Evolutionary conservation across 352 stramenopile genomes (phyloP), one percentile per base, ranked within the genome.

Genomic region (Albugo candida): DNA sequence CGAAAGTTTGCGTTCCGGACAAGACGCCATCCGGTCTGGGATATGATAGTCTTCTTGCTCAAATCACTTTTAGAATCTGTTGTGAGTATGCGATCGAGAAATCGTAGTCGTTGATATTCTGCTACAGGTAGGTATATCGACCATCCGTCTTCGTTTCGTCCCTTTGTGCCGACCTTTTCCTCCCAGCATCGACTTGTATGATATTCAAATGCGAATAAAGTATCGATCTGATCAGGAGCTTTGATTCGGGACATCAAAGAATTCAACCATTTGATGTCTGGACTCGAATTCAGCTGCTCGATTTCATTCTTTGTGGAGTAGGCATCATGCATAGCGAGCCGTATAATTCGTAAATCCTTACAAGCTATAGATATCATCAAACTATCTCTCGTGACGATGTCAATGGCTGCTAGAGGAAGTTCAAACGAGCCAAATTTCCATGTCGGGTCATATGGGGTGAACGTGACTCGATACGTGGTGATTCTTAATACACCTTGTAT

Each of bases 401-500:
- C 72, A 24, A 92, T 80, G 1, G 79, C 65, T 8, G 79, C 77
- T 11, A 88, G 55, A 8, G 79, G 75, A 10, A 92, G 55, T 37
- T 89, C 72, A 53, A 92, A 92, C 18, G 76, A 86, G 0, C 79
- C 79, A 49, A 87, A 87, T 51, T 78, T 81, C 66, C 73, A 83
- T 14, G 71, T 84, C 6, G 75, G 65, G 46, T 92, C 75, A 54
- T 92, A 92, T 43, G 79, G 76, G 21, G 78, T 67, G 46, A 89
- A 92, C 17, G 66, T 80, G 56, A 88, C 73, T 16, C 76, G 73
- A 51, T 78, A 89, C 11, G 72, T 78, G 34, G 79, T 89, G 48
- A 92, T 86, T 56, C 80, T 84, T 16, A 71, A 61, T 55, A 87
- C 70, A n/a, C 79, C 79, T 53, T 86, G 76, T n/a, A 92, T 72